phyloP scores from a whole-genome alignment of 2,329 filamentous ascomycete species.

The Cryphonectria parasitica region DNA sequence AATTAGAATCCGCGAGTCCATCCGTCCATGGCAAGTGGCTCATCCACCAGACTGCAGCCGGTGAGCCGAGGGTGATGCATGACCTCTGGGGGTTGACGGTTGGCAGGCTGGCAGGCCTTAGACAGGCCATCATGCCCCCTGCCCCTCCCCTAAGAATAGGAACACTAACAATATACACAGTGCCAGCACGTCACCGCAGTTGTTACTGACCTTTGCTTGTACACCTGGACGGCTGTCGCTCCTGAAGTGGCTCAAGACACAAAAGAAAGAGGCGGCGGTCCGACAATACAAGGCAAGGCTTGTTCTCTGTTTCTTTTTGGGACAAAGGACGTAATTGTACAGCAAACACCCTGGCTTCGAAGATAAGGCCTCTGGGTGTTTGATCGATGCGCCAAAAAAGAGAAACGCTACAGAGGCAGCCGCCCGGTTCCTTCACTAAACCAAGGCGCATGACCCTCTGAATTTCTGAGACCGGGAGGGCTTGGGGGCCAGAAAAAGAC shows the following conservation, averaged over 20 bases:
- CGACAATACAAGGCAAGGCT: neutral
- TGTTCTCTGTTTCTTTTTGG: too few relatives aligned
- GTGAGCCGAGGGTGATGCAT: neutral
- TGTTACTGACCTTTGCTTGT: neutral
- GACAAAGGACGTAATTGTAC: neutral
- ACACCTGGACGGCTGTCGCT: neutral
- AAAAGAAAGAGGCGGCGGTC: neutral
- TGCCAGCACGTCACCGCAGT: conserved; percentile 1
- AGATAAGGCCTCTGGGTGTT: neutral
- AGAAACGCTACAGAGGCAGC: neutral
- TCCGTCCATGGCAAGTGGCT: neutral
- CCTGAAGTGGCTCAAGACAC: neutral
- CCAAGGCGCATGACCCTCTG: neutral
- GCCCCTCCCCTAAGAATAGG: neutral
- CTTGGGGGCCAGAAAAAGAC: neutral
- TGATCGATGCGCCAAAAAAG: neutral
- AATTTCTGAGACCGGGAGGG: neutral
- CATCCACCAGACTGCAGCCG: neutral
- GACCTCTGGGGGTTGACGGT: neutral
- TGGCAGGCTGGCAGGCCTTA: neutral
- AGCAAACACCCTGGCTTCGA: neutral
- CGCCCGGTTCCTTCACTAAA: neutral
- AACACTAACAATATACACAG: neutral
- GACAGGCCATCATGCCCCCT: neutral
- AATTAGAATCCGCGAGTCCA: neutral